A percentile compares a stretch with the other conserved stretches of the same genome.
Evolutionary conservation across 2,329 filamentous ascomycete genomes (phyloP).

Genomic region (Calonectria montana): DNA sequence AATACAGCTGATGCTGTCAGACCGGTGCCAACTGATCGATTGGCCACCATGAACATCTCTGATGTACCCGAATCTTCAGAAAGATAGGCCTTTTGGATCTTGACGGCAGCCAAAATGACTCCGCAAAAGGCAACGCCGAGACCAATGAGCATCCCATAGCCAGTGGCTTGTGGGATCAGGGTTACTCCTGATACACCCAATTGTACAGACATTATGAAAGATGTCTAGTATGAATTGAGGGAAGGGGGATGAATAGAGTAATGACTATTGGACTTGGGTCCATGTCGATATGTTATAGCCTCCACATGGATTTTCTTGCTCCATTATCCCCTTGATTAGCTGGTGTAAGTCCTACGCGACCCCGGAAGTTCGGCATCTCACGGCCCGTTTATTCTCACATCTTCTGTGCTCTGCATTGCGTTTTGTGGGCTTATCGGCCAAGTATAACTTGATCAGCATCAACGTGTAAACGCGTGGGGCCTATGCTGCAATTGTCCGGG

Average conservation of each 20-base stretch:
- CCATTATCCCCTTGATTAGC: not conserved
- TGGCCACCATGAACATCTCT: constrained; percentile 18
- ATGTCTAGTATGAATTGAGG: not conserved
- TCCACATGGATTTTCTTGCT: not conserved
- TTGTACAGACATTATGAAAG: not conserved
- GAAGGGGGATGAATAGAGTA: not conserved
- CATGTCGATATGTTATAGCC: not conserved
- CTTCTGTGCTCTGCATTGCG: not conserved
- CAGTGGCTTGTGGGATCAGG: not conserved
- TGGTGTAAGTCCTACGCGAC: not conserved
- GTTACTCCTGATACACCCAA: not conserved
- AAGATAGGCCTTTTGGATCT: constrained; percentile 7
- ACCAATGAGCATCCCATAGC: constrained; percentile 15
- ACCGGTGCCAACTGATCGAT: constrained; percentile 19
- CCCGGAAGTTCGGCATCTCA: not conserved
- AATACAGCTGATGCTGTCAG: constrained; percentile 24
- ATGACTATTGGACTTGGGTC: not conserved
- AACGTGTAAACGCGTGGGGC: not conserved
- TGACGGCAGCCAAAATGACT: constrained; percentile 11
- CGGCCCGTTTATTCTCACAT: not conserved
- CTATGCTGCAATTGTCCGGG: not conserved
- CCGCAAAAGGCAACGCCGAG: constrained; percentile 12
- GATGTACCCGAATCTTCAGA: constrained; percentile 4
- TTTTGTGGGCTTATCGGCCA: not conserved
- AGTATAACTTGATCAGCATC: not conserved